Conservation (phyloP, 177 flowering plant genomes). For the Vitis hybrid region DNA sequence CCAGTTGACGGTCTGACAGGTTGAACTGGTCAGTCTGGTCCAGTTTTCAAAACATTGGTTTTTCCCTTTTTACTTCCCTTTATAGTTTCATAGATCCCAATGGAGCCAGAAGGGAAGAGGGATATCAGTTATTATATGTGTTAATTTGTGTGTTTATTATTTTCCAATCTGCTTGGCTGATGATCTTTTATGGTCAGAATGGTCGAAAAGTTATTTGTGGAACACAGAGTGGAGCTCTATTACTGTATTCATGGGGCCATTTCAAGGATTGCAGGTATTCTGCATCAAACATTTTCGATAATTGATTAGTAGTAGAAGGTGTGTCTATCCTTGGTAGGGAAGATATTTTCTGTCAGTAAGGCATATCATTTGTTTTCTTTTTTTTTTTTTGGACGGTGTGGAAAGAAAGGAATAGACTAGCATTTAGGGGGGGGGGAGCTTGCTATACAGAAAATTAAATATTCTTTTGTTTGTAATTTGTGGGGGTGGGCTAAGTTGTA, state of each 20-base stretch:
- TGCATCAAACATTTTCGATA: background rate
- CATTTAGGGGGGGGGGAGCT: no score
- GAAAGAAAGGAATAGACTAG: no score
- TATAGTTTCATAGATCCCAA: no score
- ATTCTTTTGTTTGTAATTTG: no score
- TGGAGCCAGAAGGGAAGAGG: no score
- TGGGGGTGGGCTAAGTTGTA: no score
- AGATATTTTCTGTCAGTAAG: background rate
- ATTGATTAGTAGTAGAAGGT: background rate
- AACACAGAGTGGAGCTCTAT: slow-evolving; percentile 71
- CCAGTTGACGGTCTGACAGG: no score
- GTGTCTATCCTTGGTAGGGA: background rate
- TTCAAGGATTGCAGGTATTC: slow-evolving; percentile 95
- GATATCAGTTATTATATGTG: no score
- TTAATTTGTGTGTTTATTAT: background rate
- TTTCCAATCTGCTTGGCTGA: background rate
- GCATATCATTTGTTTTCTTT: background rate
- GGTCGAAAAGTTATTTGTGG: slow-evolving; percentile 91
- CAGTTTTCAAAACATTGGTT: no score
- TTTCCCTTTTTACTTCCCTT: no score
- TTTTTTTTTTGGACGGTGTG: background rate
- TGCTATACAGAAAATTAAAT: no score
- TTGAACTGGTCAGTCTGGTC: no score
- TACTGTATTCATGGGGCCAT: slow-evolving; percentile 91
- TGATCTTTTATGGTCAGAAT: slow-evolving; percentile 51